Base-by-base conservation (phyloP, 257 asterid species). In the Ballota nigra region DNA sequence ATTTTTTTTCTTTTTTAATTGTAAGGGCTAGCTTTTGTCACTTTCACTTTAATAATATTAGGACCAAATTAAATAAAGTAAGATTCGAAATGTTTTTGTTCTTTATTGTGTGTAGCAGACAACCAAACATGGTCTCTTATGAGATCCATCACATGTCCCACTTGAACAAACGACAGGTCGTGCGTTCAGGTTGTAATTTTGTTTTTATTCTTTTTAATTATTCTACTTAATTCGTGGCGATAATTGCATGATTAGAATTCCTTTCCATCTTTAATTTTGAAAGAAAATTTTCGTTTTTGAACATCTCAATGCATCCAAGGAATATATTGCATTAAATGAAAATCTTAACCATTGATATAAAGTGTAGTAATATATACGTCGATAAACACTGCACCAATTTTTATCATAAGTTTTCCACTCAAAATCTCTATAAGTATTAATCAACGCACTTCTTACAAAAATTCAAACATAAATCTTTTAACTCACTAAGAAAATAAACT, bases 71-170 rank as follows among this genome's bases (percentile, higher is more conserved):
- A 74, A 61, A 68, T 75, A 83, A 77, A 80, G 81, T 71, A 69
- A 78, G 87, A 83, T 83, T 83, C 85, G 82, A 58, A 62, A 77
- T 80, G 85, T 83, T 83, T 80, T 83, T 71, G 81, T 74, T 80
- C 16, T 47, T 62, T 71, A 68, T 38, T 36, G 61, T 38, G 20
- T 70, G 43, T 55, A 73, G 73, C 77, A 58, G 71, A 63, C 68
- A 65, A 52, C 63, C 75, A 65, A 73, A 74, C 73, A 69, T 36
- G 76, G 71, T 56, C 68, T 43, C 56, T n/a, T n/a, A n/a, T n/a
- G 45, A 43, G 9, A 45, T 59, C 52, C 13, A 43, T 66, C 74
- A 59, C 79, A 22, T 47, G 68, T 16, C 66, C 76, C 75, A 55
- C 76, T 22, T 71, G 2, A 57, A 53, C 66, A 47, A 61, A 26